Percentiles rank a stretch among this genome's conserved stretches.
Conservation (phyloP, 2,329 filamentous ascomycete species). For the Dactylellina haptotyla region DNA sequence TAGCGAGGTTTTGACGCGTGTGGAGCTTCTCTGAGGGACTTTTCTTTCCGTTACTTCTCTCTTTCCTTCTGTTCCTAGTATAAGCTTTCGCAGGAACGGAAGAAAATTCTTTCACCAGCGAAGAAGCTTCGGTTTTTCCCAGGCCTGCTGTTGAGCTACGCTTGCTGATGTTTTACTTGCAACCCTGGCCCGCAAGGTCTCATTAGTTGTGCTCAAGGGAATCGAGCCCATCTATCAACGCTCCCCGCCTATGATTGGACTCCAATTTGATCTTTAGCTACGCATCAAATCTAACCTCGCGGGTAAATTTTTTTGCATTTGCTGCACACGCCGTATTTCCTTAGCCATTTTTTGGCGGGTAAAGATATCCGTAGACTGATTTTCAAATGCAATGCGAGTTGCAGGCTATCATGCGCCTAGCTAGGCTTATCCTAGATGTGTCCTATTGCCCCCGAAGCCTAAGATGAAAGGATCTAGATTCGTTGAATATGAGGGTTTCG, state of each 20-base stretch:
- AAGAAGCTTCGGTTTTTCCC: too few relatives aligned
- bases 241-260: too few relatives aligned
- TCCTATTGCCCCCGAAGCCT: too few relatives aligned
- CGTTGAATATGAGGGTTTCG: too few relatives aligned
- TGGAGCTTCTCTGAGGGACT: slow-evolving; percentile 3
- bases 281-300: too few relatives aligned
- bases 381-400: neutral
- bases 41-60: neutral
- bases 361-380: neutral
- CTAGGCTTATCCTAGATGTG: too few relatives aligned
- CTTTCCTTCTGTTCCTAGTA: neutral
- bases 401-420: neutral
- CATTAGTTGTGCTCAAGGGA: neutral
- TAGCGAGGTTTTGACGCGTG: neutral
- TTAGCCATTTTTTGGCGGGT: neutral
- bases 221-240: neutral
- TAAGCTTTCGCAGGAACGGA: neutral
- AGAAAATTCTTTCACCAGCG: neutral
- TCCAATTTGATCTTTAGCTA: too few relatives aligned
- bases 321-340: neutral
- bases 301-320: too few relatives aligned
- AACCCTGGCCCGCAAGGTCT: slow-evolving; percentile 28
- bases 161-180: slow-evolving; percentile 8
- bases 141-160: too few relatives aligned
- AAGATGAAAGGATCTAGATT: too few relatives aligned